Conservation (phyloP, 768 basidiomycete genomes). For the Hortiboletus campestris region DNA sequence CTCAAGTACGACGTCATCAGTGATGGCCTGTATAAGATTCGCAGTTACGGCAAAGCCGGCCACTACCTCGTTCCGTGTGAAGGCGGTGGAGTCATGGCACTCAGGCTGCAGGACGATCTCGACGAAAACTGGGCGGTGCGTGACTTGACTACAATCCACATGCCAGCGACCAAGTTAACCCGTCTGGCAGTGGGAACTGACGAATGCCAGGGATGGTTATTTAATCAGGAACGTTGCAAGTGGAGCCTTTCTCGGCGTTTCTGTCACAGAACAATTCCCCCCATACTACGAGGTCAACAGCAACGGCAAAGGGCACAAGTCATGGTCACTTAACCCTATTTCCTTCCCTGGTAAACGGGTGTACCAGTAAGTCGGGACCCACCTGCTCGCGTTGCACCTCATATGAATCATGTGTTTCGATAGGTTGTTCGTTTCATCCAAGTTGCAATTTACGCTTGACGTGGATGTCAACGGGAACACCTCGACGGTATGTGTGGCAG, state of each 20-base stretch:
- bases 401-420: not conserved
- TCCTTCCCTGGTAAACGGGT: not conserved
- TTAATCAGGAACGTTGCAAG: not conserved
- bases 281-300: not conserved
- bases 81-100: not conserved
- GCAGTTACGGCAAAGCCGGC: not conserved
- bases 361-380: not conserved
- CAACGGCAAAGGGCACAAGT: not conserved
- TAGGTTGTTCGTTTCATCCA: not conserved
- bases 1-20: not conserved
- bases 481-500: not conserved
- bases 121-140: not conserved
- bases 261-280: not conserved
- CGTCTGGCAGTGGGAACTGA: not conserved
- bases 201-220: not conserved
- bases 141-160: not conserved
- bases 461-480: not conserved
- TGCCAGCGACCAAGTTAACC: not conserved
- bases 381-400: not conserved
- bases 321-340: not conserved
- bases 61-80: not conserved
- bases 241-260: not conserved
- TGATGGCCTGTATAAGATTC: not conserved
- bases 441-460: not conserved
- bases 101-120: not conserved